Conservation (phyloP, 148 eudicot species). For the Tetragonia tetragonoides region DNA sequence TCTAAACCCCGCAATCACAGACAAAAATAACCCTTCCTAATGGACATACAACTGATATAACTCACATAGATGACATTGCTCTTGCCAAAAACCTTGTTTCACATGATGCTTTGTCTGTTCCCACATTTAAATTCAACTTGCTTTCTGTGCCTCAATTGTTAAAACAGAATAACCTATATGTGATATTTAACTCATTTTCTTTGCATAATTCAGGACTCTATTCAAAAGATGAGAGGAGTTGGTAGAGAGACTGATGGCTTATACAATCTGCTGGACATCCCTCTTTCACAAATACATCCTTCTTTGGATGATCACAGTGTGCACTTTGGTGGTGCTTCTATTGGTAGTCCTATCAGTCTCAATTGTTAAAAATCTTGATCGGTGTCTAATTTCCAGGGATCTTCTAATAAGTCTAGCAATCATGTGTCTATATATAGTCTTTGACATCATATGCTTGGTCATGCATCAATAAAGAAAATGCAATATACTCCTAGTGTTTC, state of each 20-base stretch:
- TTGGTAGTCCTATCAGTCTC: not conserved
- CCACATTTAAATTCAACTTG: too few species aligned
- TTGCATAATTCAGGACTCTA: not conserved
- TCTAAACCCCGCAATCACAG: too few species aligned
- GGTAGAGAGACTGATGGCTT: not conserved
- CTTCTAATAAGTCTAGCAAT: too few species aligned
- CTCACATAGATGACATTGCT: too few species aligned
- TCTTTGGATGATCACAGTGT: not conserved
- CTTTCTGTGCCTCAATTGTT: not conserved
- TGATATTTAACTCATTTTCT: not conserved
- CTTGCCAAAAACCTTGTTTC: too few species aligned
- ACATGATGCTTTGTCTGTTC: too few species aligned
- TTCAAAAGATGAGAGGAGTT: not conserved
- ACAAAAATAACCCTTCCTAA: too few species aligned
- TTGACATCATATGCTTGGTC: not conserved
- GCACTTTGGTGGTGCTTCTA: not conserved
- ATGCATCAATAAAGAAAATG: not conserved
- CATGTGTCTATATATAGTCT: not conserved
- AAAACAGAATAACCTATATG: not conserved
- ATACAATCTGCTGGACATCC: not conserved
- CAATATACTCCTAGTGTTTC: not conserved
- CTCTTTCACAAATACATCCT: not conserved
- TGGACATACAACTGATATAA: too few species aligned
- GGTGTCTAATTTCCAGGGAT: too few species aligned
- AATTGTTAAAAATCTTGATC: too few species aligned